Conservation (phyloP, 2,329 filamentous ascomycete species). For the Paraconiothyrium brasiliense region DNA sequence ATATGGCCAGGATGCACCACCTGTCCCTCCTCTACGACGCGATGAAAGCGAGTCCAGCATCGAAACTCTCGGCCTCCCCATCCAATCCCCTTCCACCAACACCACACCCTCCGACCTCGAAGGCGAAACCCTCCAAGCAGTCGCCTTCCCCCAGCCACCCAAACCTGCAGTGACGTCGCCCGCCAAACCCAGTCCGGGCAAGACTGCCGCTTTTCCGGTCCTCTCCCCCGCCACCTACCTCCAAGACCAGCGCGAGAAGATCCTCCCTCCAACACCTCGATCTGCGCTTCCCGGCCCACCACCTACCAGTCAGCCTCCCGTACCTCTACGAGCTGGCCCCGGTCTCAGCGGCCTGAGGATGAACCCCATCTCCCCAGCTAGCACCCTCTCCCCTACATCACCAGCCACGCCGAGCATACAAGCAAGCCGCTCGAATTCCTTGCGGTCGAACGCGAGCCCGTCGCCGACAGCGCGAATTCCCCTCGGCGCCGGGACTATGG, state of each 20-base stretch:
- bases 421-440: constrained; percentile 24
- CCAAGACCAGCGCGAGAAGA: constrained; percentile 45
- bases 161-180: constrained; percentile 27
- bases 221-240: constrained; percentile 44
- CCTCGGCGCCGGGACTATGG: constrained; percentile 49
- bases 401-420: constrained; percentile 24
- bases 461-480: constrained; percentile 46
- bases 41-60: constrained; percentile 38
- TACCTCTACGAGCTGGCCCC: constrained; percentile 18
- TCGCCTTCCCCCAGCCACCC: constrained; percentile 32
- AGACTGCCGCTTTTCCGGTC: constrained; percentile 38
- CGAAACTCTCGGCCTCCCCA: constrained; percentile 41
- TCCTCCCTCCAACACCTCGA: constrained; percentile 43
- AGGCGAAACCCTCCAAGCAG: constrained; percentile 27
- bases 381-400: constrained; percentile 25
- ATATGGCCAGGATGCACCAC: constrained; percentile 29
- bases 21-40: constrained; percentile 28
- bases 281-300: constrained; percentile 20
- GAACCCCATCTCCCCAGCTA: constrained; percentile 45
- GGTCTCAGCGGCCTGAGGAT: constrained; percentile 43
- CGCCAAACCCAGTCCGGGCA: constrained; percentile 32
- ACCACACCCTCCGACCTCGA: constrained; percentile 21
- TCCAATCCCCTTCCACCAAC: constrained; percentile 38
- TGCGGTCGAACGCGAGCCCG: constrained; percentile 24
- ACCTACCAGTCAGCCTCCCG: constrained; percentile 18